Evolutionary conservation across 345 rosid species (phyloP), one percentile per base, ranked within the genome.

Genomic region (Ceriops zippeliana): DNA sequence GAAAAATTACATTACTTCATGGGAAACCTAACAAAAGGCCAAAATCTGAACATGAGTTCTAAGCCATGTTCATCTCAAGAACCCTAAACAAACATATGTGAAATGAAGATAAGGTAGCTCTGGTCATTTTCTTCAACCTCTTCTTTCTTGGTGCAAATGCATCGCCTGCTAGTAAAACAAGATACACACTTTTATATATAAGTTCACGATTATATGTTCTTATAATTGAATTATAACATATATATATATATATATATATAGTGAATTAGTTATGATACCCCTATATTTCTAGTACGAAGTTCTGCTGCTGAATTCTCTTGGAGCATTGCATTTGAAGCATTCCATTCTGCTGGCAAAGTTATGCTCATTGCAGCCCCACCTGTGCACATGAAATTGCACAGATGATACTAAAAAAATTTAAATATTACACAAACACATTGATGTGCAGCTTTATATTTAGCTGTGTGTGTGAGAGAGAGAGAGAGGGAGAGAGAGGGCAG

Each of bases 281-380:
- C 13, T 42, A 1, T 22, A 38, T 61, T 31, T 73, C 77, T 73
- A 73, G 58, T 73, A 62, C 22, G 77, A 67, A 67, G 68, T 67
- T 73, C 72, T 62, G 72, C 20, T 67, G 57, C 72, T 56, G 20
- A 73, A 63, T 3, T 90, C 98, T 69, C 92, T 85, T 28, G 97
- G 97, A 7, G 97, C 95, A 78, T 80, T 89, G 91, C 98, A 93
- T 74, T 88, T 84, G 83, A 87, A 93, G 64, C 98, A 91, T 76
- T 93, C 97, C 76, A 67, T 91, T 71, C 98, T 82, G 81, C 91
- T 93, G 11, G 98, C 98, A 61, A 93, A 93, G 81, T 93, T 93
- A 74, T 93, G 98, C 65, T 93, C 95, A 27, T 91, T 89, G 81
- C 97, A 93, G 13, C 92, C 98, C 77, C 83, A 60, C 83, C 98